Conservation (phyloP, 2,329 filamentous ascomycete species). For the Calonectria pauciramosa region DNA sequence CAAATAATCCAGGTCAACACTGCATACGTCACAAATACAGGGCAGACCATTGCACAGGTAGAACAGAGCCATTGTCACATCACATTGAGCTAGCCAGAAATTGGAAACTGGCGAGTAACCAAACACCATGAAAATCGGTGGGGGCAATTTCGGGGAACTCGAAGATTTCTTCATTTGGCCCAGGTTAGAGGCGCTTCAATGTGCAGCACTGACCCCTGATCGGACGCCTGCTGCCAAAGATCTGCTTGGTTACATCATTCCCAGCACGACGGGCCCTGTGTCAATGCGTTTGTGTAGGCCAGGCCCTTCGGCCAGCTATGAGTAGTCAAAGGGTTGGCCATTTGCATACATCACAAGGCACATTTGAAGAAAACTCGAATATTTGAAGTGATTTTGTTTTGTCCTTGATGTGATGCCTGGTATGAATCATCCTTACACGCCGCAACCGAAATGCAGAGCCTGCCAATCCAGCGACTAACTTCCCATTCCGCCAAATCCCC, state of each 20-base stretch:
- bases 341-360: not conserved
- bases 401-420: constrained; percentile 65
- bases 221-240: not conserved
- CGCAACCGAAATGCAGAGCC: constrained; percentile 68
- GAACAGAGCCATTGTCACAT: not conserved
- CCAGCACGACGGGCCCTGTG: not conserved
- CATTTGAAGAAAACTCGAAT: constrained; percentile 22
- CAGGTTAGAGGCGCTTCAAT: not conserved
- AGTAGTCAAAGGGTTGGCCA: not conserved
- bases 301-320: too few species aligned
- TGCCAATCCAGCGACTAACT: constrained; percentile 59
- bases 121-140: not conserved
- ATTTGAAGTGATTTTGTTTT: constrained; percentile 53
- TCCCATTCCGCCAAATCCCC: constrained; percentile 39
- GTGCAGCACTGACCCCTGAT: not conserved
- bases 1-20: too few species aligned
- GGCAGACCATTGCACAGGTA: not conserved
- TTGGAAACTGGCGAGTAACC: not conserved
- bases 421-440: constrained; percentile 68
- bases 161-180: not conserved
- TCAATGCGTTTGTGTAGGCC: too few species aligned
- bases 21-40: not conserved
- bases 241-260: not conserved
- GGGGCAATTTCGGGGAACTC: not conserved
- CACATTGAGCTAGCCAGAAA: not conserved